Conservation (phyloP, 768 basidiomycete species). For the Stropharia rugosoannulata region DNA sequence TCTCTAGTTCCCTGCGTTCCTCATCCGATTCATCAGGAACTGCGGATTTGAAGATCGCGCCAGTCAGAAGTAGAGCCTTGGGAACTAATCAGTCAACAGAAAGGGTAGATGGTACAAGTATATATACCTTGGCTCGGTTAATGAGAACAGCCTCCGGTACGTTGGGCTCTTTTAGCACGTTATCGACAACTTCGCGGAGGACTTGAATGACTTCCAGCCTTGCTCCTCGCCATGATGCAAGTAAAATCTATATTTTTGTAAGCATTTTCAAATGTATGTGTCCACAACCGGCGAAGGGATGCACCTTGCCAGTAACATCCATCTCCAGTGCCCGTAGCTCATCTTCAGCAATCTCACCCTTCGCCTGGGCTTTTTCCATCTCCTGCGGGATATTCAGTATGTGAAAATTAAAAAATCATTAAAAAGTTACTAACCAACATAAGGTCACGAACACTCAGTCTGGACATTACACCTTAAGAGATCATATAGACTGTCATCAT, state of each 20-base stretch:
- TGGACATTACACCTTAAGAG: conserved; percentile 20
- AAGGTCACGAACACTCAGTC: conserved; percentile 72
- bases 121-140: conserved; percentile 79
- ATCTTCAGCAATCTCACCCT: conserved; percentile 87
- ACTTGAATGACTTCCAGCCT: conserved; percentile 94
- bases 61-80: conserved; percentile 85
- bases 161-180: conserved; percentile 79
- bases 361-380: conserved; percentile 87
- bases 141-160: conserved; percentile 68
- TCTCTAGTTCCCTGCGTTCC: conserved; percentile 91
- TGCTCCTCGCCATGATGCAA: conserved; percentile 97
- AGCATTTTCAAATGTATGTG: not conserved
- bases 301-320: conserved; percentile 89
- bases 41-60: conserved; percentile 85
- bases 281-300: conserved; percentile 2
- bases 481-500: not conserved
- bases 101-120: not conserved
- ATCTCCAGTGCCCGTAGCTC: conserved; percentile 83
- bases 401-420: not conserved
- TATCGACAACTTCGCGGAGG: conserved; percentile 79
- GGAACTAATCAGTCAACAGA: not conserved
- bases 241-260: conserved; percentile 63
- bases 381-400: conserved; percentile 45
- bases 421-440: conserved; percentile 58
- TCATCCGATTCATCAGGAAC: conserved; percentile 89